These are phyloP conservation scores for Ulota crispa DNA, from an alignment of 225 moss, liverwort and hornwort species.

Conservation along the genomic window DNA sequence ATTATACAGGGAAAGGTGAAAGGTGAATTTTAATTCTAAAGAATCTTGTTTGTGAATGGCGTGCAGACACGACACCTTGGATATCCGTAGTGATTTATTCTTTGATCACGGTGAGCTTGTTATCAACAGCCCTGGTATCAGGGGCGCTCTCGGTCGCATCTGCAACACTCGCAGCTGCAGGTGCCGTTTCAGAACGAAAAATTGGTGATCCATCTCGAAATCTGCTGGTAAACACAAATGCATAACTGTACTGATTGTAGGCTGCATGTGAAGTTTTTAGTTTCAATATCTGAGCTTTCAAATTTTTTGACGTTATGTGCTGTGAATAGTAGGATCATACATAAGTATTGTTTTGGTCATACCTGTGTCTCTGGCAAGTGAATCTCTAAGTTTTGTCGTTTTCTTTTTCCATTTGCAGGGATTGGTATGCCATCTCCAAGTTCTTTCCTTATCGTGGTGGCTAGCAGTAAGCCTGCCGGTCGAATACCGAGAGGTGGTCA, in stretches of 20 bases:
- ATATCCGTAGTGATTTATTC: constrained; percentile 67
- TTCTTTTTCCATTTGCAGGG: constrained; percentile 48
- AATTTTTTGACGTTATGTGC: not conserved
- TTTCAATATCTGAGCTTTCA: not conserved
- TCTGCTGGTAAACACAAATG: constrained; percentile 58
- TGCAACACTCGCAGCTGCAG: constrained; percentile 72
- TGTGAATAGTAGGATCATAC: not conserved
- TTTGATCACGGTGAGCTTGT: constrained; percentile 70
- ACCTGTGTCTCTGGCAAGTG: not conserved
- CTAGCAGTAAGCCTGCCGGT: constrained; percentile 73
- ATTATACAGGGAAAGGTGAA: not conserved
- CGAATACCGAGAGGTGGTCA: constrained; percentile 68
- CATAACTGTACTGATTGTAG: constrained; percentile 5
- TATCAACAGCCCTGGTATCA: constrained; percentile 71
- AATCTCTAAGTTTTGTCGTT: not conserved
- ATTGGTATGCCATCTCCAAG: constrained; percentile 83
- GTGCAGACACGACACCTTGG: constrained; percentile 75
- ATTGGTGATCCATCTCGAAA: constrained; percentile 77
- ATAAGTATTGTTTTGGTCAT: not conserved
- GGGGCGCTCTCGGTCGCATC: constrained; percentile 71
- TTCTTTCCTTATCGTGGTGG: constrained; percentile 81
- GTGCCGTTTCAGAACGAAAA: constrained; percentile 59
- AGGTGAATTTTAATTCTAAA: not conserved
- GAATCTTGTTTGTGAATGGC: constrained; percentile 6
- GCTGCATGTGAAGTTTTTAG: not conserved